Conservation (phyloP, 768 basidiomycete species). For the Boletus vermiculosoides region DNA sequence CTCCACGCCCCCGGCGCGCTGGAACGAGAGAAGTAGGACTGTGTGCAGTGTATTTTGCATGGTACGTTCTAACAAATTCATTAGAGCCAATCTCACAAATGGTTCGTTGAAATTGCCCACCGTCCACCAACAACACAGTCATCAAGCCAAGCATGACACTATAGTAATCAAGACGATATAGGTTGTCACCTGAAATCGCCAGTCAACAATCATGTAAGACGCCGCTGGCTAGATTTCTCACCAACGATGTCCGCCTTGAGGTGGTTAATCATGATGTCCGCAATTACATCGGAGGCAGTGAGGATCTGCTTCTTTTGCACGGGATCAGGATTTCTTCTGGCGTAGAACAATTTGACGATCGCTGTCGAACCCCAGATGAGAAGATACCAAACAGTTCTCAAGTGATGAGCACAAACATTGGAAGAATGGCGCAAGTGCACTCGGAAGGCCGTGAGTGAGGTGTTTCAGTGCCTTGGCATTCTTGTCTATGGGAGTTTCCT, state of each 20-base stretch:
- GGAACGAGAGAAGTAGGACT: constrained; percentile 73
- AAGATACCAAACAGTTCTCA: background rate
- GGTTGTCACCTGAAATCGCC: constrained; percentile 36
- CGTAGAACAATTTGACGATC: constrained; percentile 83
- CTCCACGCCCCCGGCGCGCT: constrained; percentile 68
- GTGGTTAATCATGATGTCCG: constrained; percentile 71
- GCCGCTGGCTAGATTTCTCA: constrained; percentile 34
- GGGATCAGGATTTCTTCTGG: constrained; percentile 71
- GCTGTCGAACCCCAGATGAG: constrained; percentile 44
- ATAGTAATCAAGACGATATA: constrained; percentile 47
- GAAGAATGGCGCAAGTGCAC: constrained; percentile 76
- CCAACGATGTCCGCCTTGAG: constrained; percentile 53
- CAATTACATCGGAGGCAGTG: constrained; percentile 66
- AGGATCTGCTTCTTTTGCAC: constrained; percentile 75
- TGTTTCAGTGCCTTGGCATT: constrained; percentile 80
- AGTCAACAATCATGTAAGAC: constrained; percentile 10
- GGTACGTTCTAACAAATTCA: constrained; percentile 60
- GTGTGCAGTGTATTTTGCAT: constrained; percentile 76
- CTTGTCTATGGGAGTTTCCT: constrained; percentile 49
- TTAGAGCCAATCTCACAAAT: constrained; percentile 1
- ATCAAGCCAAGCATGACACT: constrained; percentile 54
- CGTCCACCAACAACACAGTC: constrained; percentile 56
- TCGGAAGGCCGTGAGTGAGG: constrained; percentile 74
- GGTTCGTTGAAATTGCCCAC: constrained; percentile 31
- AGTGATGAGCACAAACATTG: constrained; percentile 56